Evolutionary conservation across 306 rosid species (phyloP), one percentile per base, ranked within the genome.

Genomic region (Vicia sativa): DNA sequence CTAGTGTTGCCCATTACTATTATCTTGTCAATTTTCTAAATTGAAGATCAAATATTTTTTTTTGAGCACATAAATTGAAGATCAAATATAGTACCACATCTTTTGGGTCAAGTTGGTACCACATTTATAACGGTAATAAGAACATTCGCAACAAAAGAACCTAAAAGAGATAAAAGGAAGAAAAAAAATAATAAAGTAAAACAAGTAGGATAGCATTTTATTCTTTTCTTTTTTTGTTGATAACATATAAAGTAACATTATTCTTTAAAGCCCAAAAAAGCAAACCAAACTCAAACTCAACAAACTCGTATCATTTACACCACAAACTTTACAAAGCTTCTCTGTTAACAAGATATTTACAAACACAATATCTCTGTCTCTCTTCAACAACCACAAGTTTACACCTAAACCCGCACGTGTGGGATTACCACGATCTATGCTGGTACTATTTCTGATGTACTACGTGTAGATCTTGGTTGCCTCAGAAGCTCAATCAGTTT

Each of bases 401-500:
- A 54, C 38, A 44, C 43, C 34, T 28, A 53, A 71, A 49, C 62
- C 55, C 55, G 31, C 23, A 57, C 52, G 64, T 52, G 57, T 18
- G 62, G 15, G 8, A 39, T 73, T 67, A 56, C 5, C 35, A 23
- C 9, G 41, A 41, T 73, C 70, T 57, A 57, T 15, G 79, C 79
- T 23, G 7, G 38, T 34, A 80, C 74, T 81, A 81, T 78, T 52
- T 81, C 84, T 48, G 89, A 73, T 7, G 78, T 49, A 49, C 77
- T 55, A 59, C 80, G 79, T 38, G 74, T 77, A 72, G 97, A 85
- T 84, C 99, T 93, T 19, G 96, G 96, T 87, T 82, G 97, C 86
- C 97, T 90, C 66, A 93, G 89, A 79, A 93, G 90, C 80, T 90
- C 97, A 72, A 86, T 85, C 59, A 93, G 56, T 75, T 85, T 86